Evolutionary conservation across 2,329 filamentous ascomycete species (phyloP).

Genomic region (Aureobasidium subglaciale): DNA sequence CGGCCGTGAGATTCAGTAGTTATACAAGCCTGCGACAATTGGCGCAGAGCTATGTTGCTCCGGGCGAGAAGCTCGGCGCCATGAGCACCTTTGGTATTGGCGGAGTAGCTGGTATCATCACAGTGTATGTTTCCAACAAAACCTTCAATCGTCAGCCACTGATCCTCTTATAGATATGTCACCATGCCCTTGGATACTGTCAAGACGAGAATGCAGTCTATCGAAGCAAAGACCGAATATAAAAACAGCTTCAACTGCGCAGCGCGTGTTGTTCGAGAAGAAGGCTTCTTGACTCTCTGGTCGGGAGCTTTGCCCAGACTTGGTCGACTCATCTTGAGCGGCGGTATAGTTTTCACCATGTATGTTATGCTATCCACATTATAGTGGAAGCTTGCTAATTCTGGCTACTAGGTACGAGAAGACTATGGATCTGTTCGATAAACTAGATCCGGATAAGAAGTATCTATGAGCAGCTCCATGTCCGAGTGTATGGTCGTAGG

Average conservation of each 20-base stretch:
- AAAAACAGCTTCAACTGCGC: constrained; percentile 85
- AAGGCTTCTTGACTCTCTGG: constrained; percentile 88
- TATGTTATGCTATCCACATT: constrained; percentile 32
- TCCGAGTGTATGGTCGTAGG: neutral
- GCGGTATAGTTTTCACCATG: constrained; percentile 97
- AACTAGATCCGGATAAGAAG: constrained; percentile 70
- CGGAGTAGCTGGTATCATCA: constrained; percentile 80
- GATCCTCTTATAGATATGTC: constrained; percentile 25
- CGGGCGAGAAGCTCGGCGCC: constrained; percentile 87
- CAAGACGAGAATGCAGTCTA: constrained; percentile 96
- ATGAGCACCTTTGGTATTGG: constrained; percentile 86
- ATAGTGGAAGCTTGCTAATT: constrained; percentile 18
- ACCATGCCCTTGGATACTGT: constrained; percentile 78
- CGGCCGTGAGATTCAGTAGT: constrained; percentile 79
- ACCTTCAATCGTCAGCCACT: neutral
- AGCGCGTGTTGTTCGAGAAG: constrained; percentile 74
- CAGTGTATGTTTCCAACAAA: constrained; percentile 57
- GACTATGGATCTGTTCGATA: constrained; percentile 80
- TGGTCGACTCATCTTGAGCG: constrained; percentile 78
- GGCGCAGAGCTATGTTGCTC: constrained; percentile 85
- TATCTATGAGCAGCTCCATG: constrained; percentile 50
- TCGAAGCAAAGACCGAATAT: constrained; percentile 73
- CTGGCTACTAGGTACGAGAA: constrained; percentile 80
- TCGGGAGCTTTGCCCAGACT: constrained; percentile 82
- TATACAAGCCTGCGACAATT: constrained; percentile 86